These are phyloP conservation scores for Colletotrichum coccodes DNA, from an alignment of 2,329 filamentous ascomycete genomes.

Conservation along the genomic window DNA sequence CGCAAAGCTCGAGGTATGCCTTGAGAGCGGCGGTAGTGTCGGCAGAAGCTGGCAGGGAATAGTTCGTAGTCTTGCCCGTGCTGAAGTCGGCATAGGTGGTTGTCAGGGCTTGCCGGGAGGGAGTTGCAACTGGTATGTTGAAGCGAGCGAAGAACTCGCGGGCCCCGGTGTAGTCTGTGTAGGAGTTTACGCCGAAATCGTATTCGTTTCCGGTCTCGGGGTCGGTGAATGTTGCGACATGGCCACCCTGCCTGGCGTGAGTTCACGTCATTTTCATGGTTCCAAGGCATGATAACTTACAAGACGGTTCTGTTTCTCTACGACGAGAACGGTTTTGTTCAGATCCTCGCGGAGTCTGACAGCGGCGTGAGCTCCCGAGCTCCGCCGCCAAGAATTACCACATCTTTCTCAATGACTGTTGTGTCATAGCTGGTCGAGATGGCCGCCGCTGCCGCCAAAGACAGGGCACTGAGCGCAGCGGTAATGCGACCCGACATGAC, in stretches of 20 bases:
- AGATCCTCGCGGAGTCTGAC: slow-evolving; percentile 48
- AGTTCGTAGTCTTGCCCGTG: slow-evolving; percentile 44
- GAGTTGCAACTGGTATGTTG: slow-evolving; percentile 43
- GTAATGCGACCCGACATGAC: background rate
- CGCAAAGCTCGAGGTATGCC: slow-evolving; percentile 41
- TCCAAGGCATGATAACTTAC: slow-evolving; percentile 35
- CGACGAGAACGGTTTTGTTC: slow-evolving; percentile 44
- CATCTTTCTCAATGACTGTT: slow-evolving; percentile 40
- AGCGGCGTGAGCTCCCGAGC: slow-evolving; percentile 49
- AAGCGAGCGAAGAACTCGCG: slow-evolving; percentile 56
- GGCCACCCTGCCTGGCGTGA: slow-evolving; percentile 52
- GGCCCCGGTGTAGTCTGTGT: slow-evolving; percentile 49
- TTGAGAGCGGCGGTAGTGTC: slow-evolving; percentile 38
- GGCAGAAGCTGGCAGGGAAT: slow-evolving; percentile 35
- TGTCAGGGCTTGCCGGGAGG: slow-evolving; percentile 39
- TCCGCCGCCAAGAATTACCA: slow-evolving; percentile 49
- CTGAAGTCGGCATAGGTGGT: slow-evolving; percentile 48
- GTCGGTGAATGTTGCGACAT: slow-evolving; percentile 58
- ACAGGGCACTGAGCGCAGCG: background rate
- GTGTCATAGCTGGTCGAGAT: background rate
- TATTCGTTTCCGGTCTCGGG: slow-evolving; percentile 46
- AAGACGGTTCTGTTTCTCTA: slow-evolving; percentile 46
- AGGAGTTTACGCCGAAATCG: slow-evolving; percentile 50
- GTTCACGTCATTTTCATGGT: slow-evolving; percentile 12
- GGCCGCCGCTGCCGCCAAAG: background rate